Evolutionary conservation across 2,329 filamentous ascomycete species (phyloP).

Genomic region (Fusarium neocosmosporiellum): DNA sequence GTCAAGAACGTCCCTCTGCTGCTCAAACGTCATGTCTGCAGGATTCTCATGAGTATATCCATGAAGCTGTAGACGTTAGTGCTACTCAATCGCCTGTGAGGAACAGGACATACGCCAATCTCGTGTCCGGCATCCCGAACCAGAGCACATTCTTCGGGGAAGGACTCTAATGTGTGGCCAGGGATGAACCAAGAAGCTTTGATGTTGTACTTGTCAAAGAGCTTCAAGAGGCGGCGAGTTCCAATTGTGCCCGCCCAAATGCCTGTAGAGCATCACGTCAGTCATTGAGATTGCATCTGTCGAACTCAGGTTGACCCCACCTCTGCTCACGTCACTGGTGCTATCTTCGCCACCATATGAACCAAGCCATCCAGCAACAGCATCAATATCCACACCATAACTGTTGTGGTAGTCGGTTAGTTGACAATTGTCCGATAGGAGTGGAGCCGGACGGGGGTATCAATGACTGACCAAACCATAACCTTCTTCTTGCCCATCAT

Average conservation of each 20-base stretch:
- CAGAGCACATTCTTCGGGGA: constrained; percentile 58
- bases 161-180: constrained; percentile 61
- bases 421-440: background rate
- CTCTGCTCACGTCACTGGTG: constrained; percentile 78
- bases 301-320: constrained; percentile 47
- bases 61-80: constrained; percentile 69
- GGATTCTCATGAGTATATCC: constrained; percentile 83
- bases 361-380: constrained; percentile 81
- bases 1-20: constrained; percentile 81
- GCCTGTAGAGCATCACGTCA: constrained; percentile 52
- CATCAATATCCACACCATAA: constrained; percentile 81
- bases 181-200: constrained; percentile 69
- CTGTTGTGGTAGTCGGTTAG: constrained; percentile 41
- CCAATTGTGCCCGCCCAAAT: constrained; percentile 72
- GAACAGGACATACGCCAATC: constrained; percentile 49
- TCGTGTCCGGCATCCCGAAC: constrained; percentile 61
- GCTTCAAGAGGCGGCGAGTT: constrained; percentile 72
- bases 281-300: background rate
- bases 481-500: constrained; percentile 52
- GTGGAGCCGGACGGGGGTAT: background rate
- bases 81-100: background rate
- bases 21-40: constrained; percentile 76
- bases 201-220: constrained; percentile 79
- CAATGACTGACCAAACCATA: constrained; percentile 39
- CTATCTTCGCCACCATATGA: constrained; percentile 81